phyloP scores from a whole-genome alignment of 306 rosid genomes.

The Cicer chorassanicum region DNA sequence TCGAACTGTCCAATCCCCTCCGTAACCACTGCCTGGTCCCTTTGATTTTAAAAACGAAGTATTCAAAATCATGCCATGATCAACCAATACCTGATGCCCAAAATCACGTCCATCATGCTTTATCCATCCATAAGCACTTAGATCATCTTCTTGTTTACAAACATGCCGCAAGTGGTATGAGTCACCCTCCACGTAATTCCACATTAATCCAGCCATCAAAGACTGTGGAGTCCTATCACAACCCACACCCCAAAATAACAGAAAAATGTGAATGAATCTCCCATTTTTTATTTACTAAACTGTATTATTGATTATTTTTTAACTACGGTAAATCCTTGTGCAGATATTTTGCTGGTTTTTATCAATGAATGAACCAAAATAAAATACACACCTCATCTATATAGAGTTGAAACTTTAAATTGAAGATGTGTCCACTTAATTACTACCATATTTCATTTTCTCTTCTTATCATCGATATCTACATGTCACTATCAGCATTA shows the following conservation, averaged over 20 bases:
- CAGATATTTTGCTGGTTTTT: too few species aligned
- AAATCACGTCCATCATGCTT: slow-evolving; percentile 83
- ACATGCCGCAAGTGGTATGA: slow-evolving; percentile 58
- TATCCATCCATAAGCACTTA: slow-evolving; percentile 84
- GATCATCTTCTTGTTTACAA: slow-evolving; percentile 79
- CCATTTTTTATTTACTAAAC: too few species aligned
- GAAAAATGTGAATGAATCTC: slow-evolving; percentile 3
- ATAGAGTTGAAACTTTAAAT: too few species aligned
- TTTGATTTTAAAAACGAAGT: slow-evolving; percentile 84
- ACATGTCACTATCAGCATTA: too few species aligned
- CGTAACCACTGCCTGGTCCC: slow-evolving; percentile 77
- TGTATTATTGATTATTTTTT: too few species aligned
- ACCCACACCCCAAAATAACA: slow-evolving; percentile 16
- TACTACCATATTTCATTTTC: too few species aligned
- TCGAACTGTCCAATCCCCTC: slow-evolving; percentile 94
- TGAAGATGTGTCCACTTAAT: too few species aligned
- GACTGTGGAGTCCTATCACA: slow-evolving; percentile 81
- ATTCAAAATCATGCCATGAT: slow-evolving; percentile 69
- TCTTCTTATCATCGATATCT: too few species aligned
- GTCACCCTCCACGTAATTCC: slow-evolving; percentile 83
- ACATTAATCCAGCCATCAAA: slow-evolving; percentile 90
- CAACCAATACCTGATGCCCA: slow-evolving; percentile 81
- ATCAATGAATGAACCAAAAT: too few species aligned
- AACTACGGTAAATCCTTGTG: too few species aligned
- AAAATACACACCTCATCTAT: too few species aligned